phyloP scores from a whole-genome alignment of 805 yeast genomes.

The Candida ulmi region DNA sequence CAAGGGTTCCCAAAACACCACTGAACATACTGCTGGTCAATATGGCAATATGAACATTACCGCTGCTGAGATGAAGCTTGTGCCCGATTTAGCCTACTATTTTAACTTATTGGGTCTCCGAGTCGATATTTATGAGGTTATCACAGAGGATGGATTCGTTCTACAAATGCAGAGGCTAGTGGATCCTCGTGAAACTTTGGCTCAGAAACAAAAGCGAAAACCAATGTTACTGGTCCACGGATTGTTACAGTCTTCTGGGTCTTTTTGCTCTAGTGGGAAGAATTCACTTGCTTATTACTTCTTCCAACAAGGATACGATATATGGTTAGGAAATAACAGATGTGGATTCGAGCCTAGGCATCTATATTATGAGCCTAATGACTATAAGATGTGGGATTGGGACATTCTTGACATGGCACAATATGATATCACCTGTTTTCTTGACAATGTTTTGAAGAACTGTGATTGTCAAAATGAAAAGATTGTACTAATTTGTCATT shows the following conservation, averaged over 20 bases:
- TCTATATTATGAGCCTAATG: slow-evolving; percentile 34
- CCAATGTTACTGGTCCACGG: slow-evolving; percentile 87
- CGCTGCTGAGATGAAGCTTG: slow-evolving; percentile 29
- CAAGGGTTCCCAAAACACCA: no score
- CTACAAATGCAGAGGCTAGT: slow-evolving; percentile 60
- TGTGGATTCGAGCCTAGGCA: slow-evolving; percentile 80
- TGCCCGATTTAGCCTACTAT: slow-evolving; percentile 62
- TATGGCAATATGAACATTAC: no score
- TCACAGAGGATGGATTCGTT: slow-evolving; percentile 77
- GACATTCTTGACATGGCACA: slow-evolving; percentile 78
- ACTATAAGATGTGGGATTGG: slow-evolving; percentile 85
- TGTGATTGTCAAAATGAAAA: slow-evolving; percentile 32
- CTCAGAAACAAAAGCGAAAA: slow-evolving; percentile 28
- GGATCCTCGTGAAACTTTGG: slow-evolving; percentile 32
- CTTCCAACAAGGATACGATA: slow-evolving; percentile 60
- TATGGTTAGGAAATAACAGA: slow-evolving; percentile 89
- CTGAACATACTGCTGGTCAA: no score
- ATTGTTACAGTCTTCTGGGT: slow-evolving; percentile 78
- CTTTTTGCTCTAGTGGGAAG: slow-evolving; percentile 78
- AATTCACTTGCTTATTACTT: slow-evolving; percentile 65
- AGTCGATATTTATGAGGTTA: slow-evolving; percentile 50
- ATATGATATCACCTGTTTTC: slow-evolving; percentile 69
- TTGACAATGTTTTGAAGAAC: slow-evolving; percentile 48
- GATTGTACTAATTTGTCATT: slow-evolving; percentile 71
- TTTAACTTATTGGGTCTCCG: slow-evolving; percentile 55